A percentile compares a stretch with the other conserved stretches of the same genome.
phyloP scores from a whole-genome alignment of 805 yeast species.

The Candida methanosorbosa region DNA sequence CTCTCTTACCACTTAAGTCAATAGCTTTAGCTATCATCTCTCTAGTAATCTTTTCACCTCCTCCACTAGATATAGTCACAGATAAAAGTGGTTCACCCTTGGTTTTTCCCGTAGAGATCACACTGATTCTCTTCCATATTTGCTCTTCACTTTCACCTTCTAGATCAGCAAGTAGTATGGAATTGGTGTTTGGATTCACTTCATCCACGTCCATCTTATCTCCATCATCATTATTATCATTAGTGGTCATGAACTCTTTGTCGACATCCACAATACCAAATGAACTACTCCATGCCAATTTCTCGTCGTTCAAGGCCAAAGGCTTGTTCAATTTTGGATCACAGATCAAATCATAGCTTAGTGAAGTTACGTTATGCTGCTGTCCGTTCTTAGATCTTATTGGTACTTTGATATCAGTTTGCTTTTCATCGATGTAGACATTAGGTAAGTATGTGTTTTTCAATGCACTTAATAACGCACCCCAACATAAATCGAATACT shows the following conservation, averaged over 20 bases:
- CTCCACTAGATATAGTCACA: conserved; percentile 42
- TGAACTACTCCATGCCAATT: conserved; percentile 38
- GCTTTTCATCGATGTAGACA: conserved; percentile 58
- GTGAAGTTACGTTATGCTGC: conserved; percentile 38
- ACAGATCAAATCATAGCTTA: conserved; percentile 46
- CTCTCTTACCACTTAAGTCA: conserved; percentile 37
- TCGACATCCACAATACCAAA: conserved; percentile 49
- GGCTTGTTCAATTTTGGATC: conserved; percentile 34
- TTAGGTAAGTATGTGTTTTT: conserved; percentile 53
- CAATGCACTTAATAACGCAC: conserved; percentile 56
- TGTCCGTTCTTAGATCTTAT: conserved; percentile 3
- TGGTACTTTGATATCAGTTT: conserved; percentile 32
- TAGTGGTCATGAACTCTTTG: conserved; percentile 9
- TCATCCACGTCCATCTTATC: conserved; percentile 23
- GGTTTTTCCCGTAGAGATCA: conserved; percentile 21
- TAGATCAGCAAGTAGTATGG: conserved; percentile 57
- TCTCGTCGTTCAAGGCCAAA: conserved; percentile 30
- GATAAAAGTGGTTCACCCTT: conserved; percentile 27
- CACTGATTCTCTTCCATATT: conserved; percentile 42
- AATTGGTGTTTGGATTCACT: conserved; percentile 5
- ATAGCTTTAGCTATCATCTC: conserved; percentile 40
- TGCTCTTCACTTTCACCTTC: conserved; percentile 85
- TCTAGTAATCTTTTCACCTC: conserved; percentile 31
- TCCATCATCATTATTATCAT: conserved; percentile 12
- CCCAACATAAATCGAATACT: conserved; percentile 67